phyloP scores from a whole-genome alignment of 2,329 filamentous ascomycete genomes.

The Ramichloridium luteum region DNA sequence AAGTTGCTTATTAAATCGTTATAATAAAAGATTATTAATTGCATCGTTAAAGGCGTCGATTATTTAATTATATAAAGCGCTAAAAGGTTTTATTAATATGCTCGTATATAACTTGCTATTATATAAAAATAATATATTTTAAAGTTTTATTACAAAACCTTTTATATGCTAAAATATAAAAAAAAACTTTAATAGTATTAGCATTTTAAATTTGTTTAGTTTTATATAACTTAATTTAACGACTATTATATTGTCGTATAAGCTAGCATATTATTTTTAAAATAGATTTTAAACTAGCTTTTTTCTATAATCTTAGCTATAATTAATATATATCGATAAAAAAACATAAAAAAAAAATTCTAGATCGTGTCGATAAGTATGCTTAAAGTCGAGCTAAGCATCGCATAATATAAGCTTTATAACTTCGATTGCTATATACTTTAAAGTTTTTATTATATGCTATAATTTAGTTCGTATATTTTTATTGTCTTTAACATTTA shows the following conservation, averaged over 20 bases:
- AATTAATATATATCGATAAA: not conserved
- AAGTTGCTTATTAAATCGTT: too few species aligned
- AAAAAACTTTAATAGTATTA: not conserved
- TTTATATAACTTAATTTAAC: not conserved
- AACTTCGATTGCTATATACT: conserved; percentile 2
- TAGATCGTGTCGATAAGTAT: conserved; percentile 3
- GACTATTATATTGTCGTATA: not conserved
- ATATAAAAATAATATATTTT: not conserved
- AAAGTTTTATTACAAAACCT: not conserved
- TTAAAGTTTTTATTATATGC: conserved; percentile 1
- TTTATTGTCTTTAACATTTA: not conserved
- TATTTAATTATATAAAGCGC: conserved; percentile 1
- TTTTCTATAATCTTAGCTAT: too few species aligned
- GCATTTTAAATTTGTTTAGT: not conserved
- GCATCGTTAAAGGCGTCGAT: not conserved
- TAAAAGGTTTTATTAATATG: not conserved
- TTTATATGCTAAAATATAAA: not conserved
- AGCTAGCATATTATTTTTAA: not conserved
- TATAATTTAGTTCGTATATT: not conserved
- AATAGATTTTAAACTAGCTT: not conserved
- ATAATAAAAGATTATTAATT: too few species aligned
- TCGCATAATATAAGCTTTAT: not conserved
- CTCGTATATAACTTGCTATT: not conserved
- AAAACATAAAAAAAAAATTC: conserved; percentile 3
- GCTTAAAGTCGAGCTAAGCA: not conserved